Base-by-base conservation (phyloP, 1,284 basidiomycete species). In the Sporisorium scitamineum region DNA sequence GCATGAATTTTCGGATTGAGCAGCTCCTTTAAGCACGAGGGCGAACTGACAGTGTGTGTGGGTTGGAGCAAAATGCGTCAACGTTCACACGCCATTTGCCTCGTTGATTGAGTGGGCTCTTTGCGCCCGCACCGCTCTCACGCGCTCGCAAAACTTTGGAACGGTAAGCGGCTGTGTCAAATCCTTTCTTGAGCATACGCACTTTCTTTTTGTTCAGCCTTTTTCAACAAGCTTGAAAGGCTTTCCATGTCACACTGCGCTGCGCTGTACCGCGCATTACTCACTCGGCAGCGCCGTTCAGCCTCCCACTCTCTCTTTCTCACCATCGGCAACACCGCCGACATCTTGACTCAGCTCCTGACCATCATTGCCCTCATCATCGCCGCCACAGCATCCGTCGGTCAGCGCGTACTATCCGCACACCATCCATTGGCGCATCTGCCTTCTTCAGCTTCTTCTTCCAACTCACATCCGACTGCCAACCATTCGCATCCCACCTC, bases 321-420 rank as follows among this genome's bases (percentile, higher is more conserved):
- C 31, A 20, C 27, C 27, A 45, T 45, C 54, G 44, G 54, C 54
- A 20, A 55, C 54, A 20, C 27, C 54, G n/a, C 44, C 54, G 42
- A 31, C 54, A 29, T 6, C 44, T 31, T 42, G 39, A 42, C 39
- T 42, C 39, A 16, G 14, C 39, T 16, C n/a, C 20, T 16, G 39
- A 20, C 39, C 39, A 42, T 42, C 39, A 39, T 18, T 18, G 11
- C 11, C 37, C 18, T 18, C 8, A 8, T 39, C 37, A n/a, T 39
- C 37, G n/a, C n/a, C n/a, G n/a, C n/a, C 37, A 18, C 37, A n/a
- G n/a, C n/a, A n/a, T 42, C 39, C 39, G 6, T 20, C 39, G 39
- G n/a, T 20, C 39, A 42, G 39, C 39, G 1, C n/a, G 20, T n/a
- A 42, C n/a, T 9, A n/a, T 20, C n/a, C 39, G 39, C 39, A 20